Conservation (phyloP, 441 rosid species). For the Jatropha multifida region DNA sequence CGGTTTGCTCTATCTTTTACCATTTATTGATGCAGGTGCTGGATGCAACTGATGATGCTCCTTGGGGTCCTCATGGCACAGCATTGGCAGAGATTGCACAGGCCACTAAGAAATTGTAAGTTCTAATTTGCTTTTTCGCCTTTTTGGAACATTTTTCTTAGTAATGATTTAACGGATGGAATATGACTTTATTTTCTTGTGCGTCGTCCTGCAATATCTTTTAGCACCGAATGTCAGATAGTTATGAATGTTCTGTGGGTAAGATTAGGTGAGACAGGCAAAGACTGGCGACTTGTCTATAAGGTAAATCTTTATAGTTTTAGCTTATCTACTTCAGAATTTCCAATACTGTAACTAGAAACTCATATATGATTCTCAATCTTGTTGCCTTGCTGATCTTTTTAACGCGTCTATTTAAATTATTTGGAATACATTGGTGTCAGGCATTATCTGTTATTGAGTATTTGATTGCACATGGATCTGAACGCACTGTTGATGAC, state of each 20-base stretch:
- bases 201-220: conserved; percentile 23
- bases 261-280: conserved; percentile 84
- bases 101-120: conserved; percentile 87
- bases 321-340: conserved; percentile 6
- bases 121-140: conserved; percentile 8
- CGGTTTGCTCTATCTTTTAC: neutral
- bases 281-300: conserved; percentile 98
- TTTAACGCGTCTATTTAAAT: conserved; percentile 9
- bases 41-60: conserved; percentile 98
- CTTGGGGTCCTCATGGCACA: conserved; percentile 99
- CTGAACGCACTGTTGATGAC: conserved; percentile 96
- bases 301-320: conserved; percentile 51
- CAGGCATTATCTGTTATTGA: conserved; percentile 96
- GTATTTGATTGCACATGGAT: conserved; percentile 91
- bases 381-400: conserved; percentile 10
- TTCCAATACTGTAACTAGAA: conserved; percentile 2
- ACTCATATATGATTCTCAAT: neutral
- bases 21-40: conserved; percentile 53
- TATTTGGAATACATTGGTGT: conserved; percentile 20
- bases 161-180: conserved; percentile 11
- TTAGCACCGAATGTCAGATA: conserved; percentile 90
- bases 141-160: neutral
- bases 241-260: conserved; percentile 97
- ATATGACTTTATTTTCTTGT: conserved; percentile 6
- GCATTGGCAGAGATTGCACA: conserved; percentile 91